A percentile compares a stretch with the other conserved stretches of the same genome.
Conservation (phyloP, 192 early-diverging fungal genomes). For the Backusella luteola region DNA sequence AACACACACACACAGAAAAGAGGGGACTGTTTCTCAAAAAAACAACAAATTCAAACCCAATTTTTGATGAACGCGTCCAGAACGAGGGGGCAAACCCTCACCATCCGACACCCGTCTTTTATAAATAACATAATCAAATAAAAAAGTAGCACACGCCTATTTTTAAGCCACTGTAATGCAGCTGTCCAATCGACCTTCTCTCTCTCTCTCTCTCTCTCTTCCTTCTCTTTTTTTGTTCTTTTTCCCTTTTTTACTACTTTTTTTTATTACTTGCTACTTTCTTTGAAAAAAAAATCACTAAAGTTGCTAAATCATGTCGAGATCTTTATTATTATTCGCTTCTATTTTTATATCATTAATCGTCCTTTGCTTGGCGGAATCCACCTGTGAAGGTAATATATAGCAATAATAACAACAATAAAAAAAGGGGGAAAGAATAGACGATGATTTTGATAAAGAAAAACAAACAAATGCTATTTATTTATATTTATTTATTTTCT, state of each 20-base stretch:
- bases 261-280: not conserved
- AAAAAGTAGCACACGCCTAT: not conserved
- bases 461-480: not conserved
- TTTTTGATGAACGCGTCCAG: not conserved
- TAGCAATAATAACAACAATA: not conserved
- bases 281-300: not conserved
- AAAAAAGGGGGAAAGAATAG: not conserved
- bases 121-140: not conserved
- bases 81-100: not conserved
- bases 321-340: not conserved
- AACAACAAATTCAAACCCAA: not conserved
- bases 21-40: slow-evolving; percentile 3
- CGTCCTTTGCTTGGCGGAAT: not conserved
- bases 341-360: not conserved
- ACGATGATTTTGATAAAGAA: not conserved
- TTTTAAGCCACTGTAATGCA: slow-evolving; percentile 4
- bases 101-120: not conserved
- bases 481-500: not conserved
- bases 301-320: not conserved
- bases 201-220: not conserved
- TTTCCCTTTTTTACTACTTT: slow-evolving; percentile 10
- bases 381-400: slow-evolving; percentile 6
- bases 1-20: not conserved
- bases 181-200: not conserved
- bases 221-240: slow-evolving; percentile 3